These are phyloP conservation scores for Prillingera fragicola DNA, from an alignment of 1,284 basidiomycete genomes.

Conservation along the genomic window DNA sequence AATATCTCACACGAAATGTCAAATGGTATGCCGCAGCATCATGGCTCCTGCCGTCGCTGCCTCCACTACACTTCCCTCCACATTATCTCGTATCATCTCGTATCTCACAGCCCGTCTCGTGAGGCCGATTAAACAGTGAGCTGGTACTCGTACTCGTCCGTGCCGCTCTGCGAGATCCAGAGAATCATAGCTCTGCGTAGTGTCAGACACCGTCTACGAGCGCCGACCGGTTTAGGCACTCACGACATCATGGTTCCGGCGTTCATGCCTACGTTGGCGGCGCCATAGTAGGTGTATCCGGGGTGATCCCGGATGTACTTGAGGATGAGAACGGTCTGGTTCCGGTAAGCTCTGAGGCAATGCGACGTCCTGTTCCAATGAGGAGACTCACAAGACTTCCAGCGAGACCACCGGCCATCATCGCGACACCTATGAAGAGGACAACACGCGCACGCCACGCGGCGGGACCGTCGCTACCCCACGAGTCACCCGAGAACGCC, in stretches of 20 bases:
- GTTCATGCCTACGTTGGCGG: slow-evolving; percentile 90
- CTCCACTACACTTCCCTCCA: neutral
- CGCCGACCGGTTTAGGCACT: too few species aligned
- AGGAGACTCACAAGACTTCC: slow-evolving; percentile 72
- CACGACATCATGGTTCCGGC: slow-evolving; percentile 75
- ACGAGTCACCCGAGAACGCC: slow-evolving; percentile 61
- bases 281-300: slow-evolving; percentile 84
- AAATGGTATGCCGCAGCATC: too few species aligned
- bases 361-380: neutral
- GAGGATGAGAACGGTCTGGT: slow-evolving; percentile 78
- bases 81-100: neutral
- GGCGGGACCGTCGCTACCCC: slow-evolving; percentile 60
- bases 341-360: neutral
- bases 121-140: slow-evolving; percentile 37
- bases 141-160: slow-evolving; percentile 50
- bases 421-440: slow-evolving; percentile 89
- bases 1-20: too few species aligned
- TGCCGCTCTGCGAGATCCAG: slow-evolving; percentile 47
- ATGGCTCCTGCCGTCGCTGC: neutral
- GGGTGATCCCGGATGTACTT: slow-evolving; percentile 81
- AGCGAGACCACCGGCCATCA: slow-evolving; percentile 93
- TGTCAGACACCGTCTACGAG: slow-evolving; percentile 1
- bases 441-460: slow-evolving; percentile 86
- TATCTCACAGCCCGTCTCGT: slow-evolving; percentile 3
- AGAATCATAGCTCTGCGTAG: slow-evolving; percentile 43